Evolutionary conservation across 1,284 basidiomycete genomes (phyloP).

Genomic region (Gomphus bonarii): DNA sequence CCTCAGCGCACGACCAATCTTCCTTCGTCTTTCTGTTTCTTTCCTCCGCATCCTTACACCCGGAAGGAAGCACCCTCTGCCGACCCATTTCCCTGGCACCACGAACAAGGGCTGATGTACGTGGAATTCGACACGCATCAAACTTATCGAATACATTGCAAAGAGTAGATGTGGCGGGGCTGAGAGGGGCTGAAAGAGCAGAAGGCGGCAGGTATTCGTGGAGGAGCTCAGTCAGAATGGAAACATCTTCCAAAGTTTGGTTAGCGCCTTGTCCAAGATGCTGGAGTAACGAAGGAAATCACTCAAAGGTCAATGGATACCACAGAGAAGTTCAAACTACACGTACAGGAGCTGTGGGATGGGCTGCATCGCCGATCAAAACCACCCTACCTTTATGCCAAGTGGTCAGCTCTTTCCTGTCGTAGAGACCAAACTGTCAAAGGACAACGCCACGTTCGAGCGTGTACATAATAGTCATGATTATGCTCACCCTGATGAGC

Average conservation of each 20-base stretch:
- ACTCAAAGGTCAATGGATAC: background rate
- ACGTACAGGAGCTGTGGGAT: slow-evolving; percentile 6
- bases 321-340: background rate
- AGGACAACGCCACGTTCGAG: background rate
- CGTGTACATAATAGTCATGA: too few species aligned
- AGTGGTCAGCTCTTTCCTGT: slow-evolving; percentile 30
- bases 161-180: slow-evolving; percentile 24
- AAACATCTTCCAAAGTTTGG: slow-evolving; percentile 36
- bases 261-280: slow-evolving; percentile 42
- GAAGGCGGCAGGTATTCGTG: slow-evolving; percentile 22
- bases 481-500: slow-evolving; percentile 28
- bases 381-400: slow-evolving; percentile 28
- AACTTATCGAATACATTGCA: slow-evolving; percentile 23
- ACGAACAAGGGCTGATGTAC: slow-evolving; percentile 26
- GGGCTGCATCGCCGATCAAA: slow-evolving; percentile 7
- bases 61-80: slow-evolving; percentile 6
- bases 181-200: slow-evolving; percentile 9
- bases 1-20: slow-evolving; percentile 1
- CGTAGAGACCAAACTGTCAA: slow-evolving; percentile 34
- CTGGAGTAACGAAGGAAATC: slow-evolving; percentile 16
- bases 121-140: slow-evolving; percentile 24
- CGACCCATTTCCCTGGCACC: slow-evolving; percentile 29
- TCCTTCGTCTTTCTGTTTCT: background rate
- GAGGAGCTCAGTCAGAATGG: slow-evolving; percentile 29
- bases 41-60: background rate